A percentile compares a stretch with the other conserved stretches of the same genome.
Evolutionary conservation across 2,329 filamentous ascomycete genomes (phyloP).

Genomic region (Beauveria bassiana): DNA sequence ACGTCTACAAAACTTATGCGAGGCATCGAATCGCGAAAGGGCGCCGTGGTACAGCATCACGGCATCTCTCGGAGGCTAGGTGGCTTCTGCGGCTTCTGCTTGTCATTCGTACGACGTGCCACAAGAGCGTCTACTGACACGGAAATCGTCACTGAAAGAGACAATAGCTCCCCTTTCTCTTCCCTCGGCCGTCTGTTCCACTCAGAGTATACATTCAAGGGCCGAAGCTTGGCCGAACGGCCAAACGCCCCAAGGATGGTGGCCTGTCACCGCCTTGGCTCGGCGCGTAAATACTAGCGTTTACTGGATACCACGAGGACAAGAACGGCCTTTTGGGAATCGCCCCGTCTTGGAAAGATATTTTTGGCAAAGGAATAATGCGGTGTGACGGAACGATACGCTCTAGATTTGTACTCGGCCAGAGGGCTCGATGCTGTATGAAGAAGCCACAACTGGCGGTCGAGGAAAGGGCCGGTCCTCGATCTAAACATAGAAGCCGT

Average conservation of each 20-base stretch:
- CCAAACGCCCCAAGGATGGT: not conserved
- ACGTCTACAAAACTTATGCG: not conserved
- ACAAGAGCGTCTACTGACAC: not conserved
- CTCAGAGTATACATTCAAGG: not conserved
- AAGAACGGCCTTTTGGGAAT: not conserved
- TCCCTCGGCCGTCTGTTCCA: not conserved
- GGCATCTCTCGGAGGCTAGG: not conserved
- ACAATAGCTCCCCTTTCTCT: not conserved
- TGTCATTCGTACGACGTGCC: not conserved
- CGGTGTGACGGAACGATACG: not conserved
- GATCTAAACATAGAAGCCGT: not conserved
- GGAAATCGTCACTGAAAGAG: not conserved
- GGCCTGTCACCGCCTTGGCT: not conserved
- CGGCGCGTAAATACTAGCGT: not conserved
- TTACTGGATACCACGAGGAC: not conserved
- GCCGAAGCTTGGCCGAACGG: not conserved
- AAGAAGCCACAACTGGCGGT: not conserved
- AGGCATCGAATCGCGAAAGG: not conserved
- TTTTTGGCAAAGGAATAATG: not conserved
- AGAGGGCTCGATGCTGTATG: not conserved
- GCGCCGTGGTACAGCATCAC: not conserved
- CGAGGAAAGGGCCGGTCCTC: not conserved
- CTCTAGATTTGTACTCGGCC: not conserved
- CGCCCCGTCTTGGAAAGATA: not conserved
- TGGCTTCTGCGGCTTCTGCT: too few species aligned